Conservation (phyloP, 2,329 filamentous ascomycete species). For the Grosmannia clavigera region DNA sequence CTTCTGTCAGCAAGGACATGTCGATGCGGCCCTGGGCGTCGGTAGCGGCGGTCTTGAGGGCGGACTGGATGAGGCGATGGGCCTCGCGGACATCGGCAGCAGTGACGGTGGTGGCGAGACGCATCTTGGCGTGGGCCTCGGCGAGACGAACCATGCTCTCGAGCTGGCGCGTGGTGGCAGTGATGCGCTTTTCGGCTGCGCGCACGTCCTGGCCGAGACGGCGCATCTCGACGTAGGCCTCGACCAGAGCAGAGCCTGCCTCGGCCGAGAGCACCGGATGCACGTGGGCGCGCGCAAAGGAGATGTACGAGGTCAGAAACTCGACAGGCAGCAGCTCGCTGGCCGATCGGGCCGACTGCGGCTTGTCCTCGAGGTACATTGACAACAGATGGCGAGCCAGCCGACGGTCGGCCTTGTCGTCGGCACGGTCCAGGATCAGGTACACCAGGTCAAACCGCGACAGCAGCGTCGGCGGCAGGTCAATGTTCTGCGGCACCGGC, state of each 20-base stretch:
- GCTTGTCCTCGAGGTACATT: constrained; percentile 93
- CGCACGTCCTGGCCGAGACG: constrained; percentile 82
- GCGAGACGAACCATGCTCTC: constrained; percentile 97
- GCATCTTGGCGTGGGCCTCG: constrained; percentile 97
- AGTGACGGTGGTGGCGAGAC: constrained; percentile 64
- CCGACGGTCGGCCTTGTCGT: constrained; percentile 78
- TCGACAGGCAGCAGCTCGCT: constrained; percentile 83
- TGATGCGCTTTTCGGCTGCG: constrained; percentile 87
- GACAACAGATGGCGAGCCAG: constrained; percentile 86
- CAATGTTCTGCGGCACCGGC: constrained; percentile 95
- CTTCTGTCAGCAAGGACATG: constrained; percentile 90
- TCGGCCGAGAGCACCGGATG: constrained; percentile 71
- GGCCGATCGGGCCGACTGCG: constrained; percentile 63
- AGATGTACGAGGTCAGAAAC: constrained; percentile 93
- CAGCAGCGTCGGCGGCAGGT: constrained; percentile 85
- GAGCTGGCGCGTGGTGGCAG: constrained; percentile 88
- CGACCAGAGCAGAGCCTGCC: constrained; percentile 72
- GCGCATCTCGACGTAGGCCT: constrained; percentile 88
- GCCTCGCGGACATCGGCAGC: constrained; percentile 78
- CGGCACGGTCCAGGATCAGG: constrained; percentile 84
- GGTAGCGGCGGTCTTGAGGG: constrained; percentile 94
- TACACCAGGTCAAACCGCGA: constrained; percentile 97
- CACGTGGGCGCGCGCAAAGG: constrained; percentile 77
- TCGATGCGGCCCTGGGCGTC: constrained; percentile 88
- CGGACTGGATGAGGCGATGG: constrained; percentile 81